phyloP scores from a whole-genome alignment of 768 basidiomycete species.

The Gymnopilus dilepis region DNA sequence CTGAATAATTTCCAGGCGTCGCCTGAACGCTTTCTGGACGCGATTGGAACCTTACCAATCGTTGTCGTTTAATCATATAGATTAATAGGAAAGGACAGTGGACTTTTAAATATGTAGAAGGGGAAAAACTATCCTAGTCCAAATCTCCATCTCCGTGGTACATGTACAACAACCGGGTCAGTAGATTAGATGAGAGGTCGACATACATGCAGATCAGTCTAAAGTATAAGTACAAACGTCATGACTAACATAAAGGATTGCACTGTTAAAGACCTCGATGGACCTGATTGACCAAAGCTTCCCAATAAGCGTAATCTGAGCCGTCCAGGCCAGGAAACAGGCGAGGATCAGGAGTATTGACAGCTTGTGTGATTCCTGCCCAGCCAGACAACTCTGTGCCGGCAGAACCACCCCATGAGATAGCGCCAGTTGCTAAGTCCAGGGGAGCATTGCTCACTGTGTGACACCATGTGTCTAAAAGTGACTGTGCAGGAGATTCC shows the following conservation, averaged over 20 bases:
- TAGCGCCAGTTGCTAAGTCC: constrained; percentile 53
- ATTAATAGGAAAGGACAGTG: too few relatives aligned
- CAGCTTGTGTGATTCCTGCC: constrained; percentile 51
- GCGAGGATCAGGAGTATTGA: constrained; percentile 47
- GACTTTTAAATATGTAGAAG: neutral
- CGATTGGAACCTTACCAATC: too few relatives aligned
- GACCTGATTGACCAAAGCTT: constrained; percentile 72
- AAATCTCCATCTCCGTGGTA: neutral
- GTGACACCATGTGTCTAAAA: constrained; percentile 87
- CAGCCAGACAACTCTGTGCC: constrained; percentile 64
- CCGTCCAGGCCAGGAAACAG: constrained; percentile 59
- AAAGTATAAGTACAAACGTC: constrained; percentile 3
- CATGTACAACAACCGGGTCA: neutral
- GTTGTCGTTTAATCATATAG: too few relatives aligned
- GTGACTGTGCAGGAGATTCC: constrained; percentile 73
- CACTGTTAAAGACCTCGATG: constrained; percentile 42
- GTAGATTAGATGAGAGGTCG: neutral
- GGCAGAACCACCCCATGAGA: constrained; percentile 67
- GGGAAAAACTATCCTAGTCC: neutral
- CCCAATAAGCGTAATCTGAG: constrained; percentile 83
- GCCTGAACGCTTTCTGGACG: too few relatives aligned
- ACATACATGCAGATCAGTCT: neutral
- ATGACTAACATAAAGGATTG: neutral
- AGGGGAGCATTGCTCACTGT: constrained; percentile 72
- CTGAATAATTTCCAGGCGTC: too few relatives aligned